Conservation (phyloP, 176 grass and related monocot species). For the Musa acuminata region DNA sequence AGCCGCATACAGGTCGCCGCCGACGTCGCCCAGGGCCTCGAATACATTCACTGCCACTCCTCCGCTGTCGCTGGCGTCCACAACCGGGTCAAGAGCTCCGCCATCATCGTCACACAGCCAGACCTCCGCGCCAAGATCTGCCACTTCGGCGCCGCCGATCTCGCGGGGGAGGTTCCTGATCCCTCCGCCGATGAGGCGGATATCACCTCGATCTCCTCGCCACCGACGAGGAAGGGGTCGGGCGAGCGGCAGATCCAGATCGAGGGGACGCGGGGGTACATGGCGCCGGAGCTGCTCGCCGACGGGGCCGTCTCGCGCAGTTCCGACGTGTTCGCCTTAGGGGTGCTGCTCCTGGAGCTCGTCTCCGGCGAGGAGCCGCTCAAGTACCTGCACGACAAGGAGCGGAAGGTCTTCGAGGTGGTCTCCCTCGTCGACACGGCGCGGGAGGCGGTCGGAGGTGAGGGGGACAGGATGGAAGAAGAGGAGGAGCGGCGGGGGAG, state of each 20-base stretch:
- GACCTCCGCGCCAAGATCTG: slow-evolving; percentile 17
- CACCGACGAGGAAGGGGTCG: neutral
- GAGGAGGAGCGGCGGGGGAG: slow-evolving; percentile 51
- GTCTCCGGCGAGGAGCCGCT: slow-evolving; percentile 60
- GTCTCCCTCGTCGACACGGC: slow-evolving; percentile 58
- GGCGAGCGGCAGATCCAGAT: slow-evolving; percentile 39
- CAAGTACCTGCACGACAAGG: slow-evolving; percentile 39
- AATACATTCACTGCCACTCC: slow-evolving; percentile 28
- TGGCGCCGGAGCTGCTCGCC: slow-evolving; percentile 17
- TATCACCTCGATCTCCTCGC: neutral
- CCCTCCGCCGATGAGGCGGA: neutral
- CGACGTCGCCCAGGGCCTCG: slow-evolving; percentile 21
- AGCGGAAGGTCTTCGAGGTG: slow-evolving; percentile 31
- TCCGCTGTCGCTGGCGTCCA: slow-evolving; percentile 20
- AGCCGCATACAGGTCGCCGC: slow-evolving; percentile 38
- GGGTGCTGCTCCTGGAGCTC: slow-evolving; percentile 68
- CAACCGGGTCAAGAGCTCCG: slow-evolving; percentile 30
- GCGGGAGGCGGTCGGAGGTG: slow-evolving; percentile 1
- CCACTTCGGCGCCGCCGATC: too few species aligned
- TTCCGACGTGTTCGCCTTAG: slow-evolving; percentile 68
- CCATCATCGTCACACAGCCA: slow-evolving; percentile 32
- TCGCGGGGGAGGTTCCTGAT: neutral
- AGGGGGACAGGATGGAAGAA: slow-evolving; percentile 29
- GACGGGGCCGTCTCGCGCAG: slow-evolving; percentile 44
- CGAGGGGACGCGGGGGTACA: slow-evolving; percentile 74